Evolutionary conservation across 2,329 filamentous ascomycete genomes (phyloP), one percentile per base, ranked within the genome.

Genomic region (Curvularia eragrostidis): DNA sequence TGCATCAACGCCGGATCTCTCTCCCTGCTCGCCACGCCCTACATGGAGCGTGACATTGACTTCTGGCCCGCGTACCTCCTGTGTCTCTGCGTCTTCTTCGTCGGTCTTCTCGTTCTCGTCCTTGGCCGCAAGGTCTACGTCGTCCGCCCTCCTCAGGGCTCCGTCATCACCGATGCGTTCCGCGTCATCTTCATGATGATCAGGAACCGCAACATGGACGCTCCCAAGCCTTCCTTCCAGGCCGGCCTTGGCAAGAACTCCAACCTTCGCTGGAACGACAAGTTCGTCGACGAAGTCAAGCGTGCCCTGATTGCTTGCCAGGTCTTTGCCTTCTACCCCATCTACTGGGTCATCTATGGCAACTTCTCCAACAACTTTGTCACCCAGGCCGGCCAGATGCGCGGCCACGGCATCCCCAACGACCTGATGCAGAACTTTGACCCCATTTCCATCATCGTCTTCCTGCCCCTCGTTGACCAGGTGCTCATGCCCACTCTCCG

Each of bases 1-100:
- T 89, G 86, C 76, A 91, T 91, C 77, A 91, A 92, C 77, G 66
- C 91, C 24, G 90, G 89, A 32, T 85, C 87, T 8, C 82, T 93
- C 13, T 89, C 87, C 0, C 79, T 87, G 46, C 82, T 91, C 60
- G 87, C 86, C 6, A 91, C 88, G 0, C 87, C 86, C 0, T 89
- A 89, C 74, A 85, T 91, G 83, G 90, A 92, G 75, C 80, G 84
- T 59, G 84, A 89, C 70, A 74, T 88, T 61, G 88, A 87, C 13
- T 92, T 90, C 78, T 87, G 89, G 89, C 84, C 84, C 1, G 89
- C 87, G 1, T 91, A 82, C 69, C 74, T 89, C 26, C 77, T 90
- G 43, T 85, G 84, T 60, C 83, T 89, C 67, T 83, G 82, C 76
- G 83, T 90, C 78, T 91, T 91, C 79, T 79, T 85, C 58, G 75